These are phyloP conservation scores for Coemansia sp. DNA, from an alignment of 371 early-diverging fungal species.

Conservation along the genomic window DNA sequence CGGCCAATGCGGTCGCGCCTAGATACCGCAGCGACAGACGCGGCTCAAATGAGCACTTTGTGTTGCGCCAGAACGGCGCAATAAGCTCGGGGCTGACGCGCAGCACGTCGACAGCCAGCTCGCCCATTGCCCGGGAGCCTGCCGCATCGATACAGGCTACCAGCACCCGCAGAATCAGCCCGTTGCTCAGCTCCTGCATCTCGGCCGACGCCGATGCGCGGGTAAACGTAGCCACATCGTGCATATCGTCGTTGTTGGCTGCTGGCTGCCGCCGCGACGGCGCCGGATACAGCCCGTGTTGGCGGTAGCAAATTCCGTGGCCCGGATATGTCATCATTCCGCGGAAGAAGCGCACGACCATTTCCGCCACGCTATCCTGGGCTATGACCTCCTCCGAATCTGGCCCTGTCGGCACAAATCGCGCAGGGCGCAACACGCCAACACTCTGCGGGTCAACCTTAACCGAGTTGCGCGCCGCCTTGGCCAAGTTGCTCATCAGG, in stretches of 20 bases:
- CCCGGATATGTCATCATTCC: slow-evolving; percentile 48
- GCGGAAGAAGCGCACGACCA: slow-evolving; percentile 35
- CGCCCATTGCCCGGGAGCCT: slow-evolving; percentile 23
- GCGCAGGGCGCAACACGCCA: slow-evolving; percentile 16
- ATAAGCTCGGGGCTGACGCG: slow-evolving; percentile 47
- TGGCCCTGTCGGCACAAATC: slow-evolving; percentile 15
- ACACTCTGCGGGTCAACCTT: slow-evolving; percentile 13
- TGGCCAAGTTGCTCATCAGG: slow-evolving; percentile 25
- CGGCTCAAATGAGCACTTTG: slow-evolving; percentile 39
- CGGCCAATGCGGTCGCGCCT: slow-evolving; percentile 38
- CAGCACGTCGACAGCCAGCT: slow-evolving; percentile 36
- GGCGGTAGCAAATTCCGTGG: slow-evolving; percentile 43
- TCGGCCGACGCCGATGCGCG: slow-evolving; percentile 11
- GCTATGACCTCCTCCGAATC: not conserved
- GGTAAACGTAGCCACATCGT: slow-evolving; percentile 13
- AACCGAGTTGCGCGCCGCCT: slow-evolving; percentile 13
- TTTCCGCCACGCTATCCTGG: slow-evolving; percentile 32
- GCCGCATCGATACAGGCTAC: slow-evolving; percentile 29
- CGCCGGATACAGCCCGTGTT: slow-evolving; percentile 44
- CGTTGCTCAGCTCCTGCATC: slow-evolving; percentile 38
- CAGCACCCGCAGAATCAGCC: slow-evolving; percentile 43
- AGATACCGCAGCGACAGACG: slow-evolving; percentile 41
- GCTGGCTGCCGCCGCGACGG: slow-evolving; percentile 3
- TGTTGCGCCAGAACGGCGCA: slow-evolving; percentile 49
- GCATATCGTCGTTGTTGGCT: not conserved